Evolutionary conservation across 176 grass and related monocot genomes (phyloP).

Genomic region (Panicum miliaceum): DNA sequence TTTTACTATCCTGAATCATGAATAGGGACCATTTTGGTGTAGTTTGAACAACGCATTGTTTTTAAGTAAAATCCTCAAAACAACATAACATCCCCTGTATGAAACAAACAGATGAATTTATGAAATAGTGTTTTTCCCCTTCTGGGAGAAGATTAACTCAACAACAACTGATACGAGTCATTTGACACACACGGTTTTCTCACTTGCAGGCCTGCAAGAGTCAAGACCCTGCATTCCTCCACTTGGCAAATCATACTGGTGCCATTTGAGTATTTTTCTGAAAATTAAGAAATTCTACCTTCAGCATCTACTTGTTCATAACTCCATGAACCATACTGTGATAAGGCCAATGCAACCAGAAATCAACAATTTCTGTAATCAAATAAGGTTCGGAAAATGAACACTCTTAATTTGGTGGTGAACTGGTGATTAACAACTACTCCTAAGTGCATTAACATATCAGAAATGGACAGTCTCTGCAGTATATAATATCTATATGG

Average conservation of each 20-base stretch:
- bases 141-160: neutral
- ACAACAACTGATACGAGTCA: neutral
- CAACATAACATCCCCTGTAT: neutral
- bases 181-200: neutral
- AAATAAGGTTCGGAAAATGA: neutral
- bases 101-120: neutral
- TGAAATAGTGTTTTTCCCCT: neutral
- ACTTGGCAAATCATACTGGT: neutral
- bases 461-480: neutral
- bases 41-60: neutral
- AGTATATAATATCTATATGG: constrained; percentile 7
- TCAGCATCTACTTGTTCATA: constrained; percentile 3
- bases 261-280: neutral
- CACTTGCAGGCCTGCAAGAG: neutral
- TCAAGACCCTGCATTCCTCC: neutral
- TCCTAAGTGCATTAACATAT: neutral
- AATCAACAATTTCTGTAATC: constrained; percentile 1
- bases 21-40: too few species aligned
- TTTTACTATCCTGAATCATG: neutral
- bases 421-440: neutral
- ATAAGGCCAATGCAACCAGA: neutral
- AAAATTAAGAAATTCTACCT: constrained; percentile 8
- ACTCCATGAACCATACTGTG: neutral
- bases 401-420: neutral
- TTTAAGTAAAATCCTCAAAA: neutral